Percentiles rank a stretch among this genome's conserved stretches.
phyloP scores from a whole-genome alignment of 2,329 filamentous ascomycete genomes.

The Fusarium graminum region DNA sequence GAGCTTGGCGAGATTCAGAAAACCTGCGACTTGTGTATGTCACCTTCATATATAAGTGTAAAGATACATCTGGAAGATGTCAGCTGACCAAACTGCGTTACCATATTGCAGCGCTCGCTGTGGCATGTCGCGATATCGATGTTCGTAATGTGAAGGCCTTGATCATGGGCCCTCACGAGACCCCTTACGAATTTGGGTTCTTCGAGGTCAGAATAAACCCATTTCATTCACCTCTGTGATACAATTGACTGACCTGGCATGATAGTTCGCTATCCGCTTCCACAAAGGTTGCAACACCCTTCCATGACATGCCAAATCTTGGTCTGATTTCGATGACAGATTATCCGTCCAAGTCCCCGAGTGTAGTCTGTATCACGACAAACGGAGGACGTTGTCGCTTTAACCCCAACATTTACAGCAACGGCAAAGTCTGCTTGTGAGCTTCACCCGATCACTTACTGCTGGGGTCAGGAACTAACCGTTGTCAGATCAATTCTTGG shows the following conservation, averaged over 20 bases:
- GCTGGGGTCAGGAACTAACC: constrained; percentile 34
- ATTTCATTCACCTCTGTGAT: neutral
- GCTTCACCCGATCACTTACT: constrained; percentile 52
- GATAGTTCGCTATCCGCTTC: constrained; percentile 81
- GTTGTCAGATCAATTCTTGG: constrained; percentile 84
- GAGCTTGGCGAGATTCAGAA: constrained; percentile 89
- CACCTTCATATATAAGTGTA: neutral
- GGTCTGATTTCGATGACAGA: constrained; percentile 64
- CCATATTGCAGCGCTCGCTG: constrained; percentile 75
- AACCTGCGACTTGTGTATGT: constrained; percentile 83
- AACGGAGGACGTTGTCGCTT: constrained; percentile 91
- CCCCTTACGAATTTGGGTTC: constrained; percentile 97
- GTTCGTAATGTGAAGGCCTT: constrained; percentile 88
- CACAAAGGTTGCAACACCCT: constrained; percentile 69
- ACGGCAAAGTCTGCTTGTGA: constrained; percentile 91
- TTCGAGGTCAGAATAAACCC: constrained; percentile 78
- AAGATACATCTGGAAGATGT: neutral
- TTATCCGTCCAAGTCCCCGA: constrained; percentile 79
- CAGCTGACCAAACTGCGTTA: constrained; percentile 17
- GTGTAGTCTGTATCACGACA: constrained; percentile 80
- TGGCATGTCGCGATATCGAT: constrained; percentile 88
- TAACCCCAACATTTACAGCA: constrained; percentile 96
- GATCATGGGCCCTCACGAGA: constrained; percentile 92
- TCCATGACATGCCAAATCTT: constrained; percentile 13
- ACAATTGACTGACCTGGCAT: constrained; percentile 10